These are phyloP conservation scores for Cystofilobasidium bisporidii DNA, from an alignment of 768 basidiomycete species.

Conservation along the genomic window DNA sequence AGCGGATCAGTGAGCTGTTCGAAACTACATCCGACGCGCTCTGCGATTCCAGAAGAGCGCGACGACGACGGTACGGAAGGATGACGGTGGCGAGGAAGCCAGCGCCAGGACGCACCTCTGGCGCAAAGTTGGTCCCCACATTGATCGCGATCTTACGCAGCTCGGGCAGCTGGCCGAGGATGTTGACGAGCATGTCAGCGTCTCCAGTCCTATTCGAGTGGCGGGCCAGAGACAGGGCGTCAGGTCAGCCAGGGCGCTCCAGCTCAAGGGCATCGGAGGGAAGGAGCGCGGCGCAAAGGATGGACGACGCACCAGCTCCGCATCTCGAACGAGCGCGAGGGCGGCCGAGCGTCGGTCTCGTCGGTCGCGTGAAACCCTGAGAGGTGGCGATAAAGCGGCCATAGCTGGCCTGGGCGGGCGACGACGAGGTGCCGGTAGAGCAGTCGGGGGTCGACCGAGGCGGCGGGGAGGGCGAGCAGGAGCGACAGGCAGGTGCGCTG, in stretches of 20 bases:
- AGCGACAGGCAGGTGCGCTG: slow-evolving; percentile 25
- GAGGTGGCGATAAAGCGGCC: background rate
- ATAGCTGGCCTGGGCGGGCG: slow-evolving; percentile 3
- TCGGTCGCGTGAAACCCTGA: background rate
- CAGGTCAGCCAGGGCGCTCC: too few relatives aligned
- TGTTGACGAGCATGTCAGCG: slow-evolving; percentile 61
- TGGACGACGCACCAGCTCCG: slow-evolving; percentile 14
- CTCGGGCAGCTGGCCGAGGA: slow-evolving; percentile 3
- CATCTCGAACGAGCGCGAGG: slow-evolving; percentile 19
- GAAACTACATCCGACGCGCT: too few relatives aligned
- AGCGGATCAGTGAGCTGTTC: too few relatives aligned
- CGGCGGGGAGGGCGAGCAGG: slow-evolving; percentile 16
- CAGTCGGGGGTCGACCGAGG: slow-evolving; percentile 5
- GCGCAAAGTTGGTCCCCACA: slow-evolving; percentile 69
- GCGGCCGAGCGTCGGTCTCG: background rate
- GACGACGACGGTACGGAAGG: too few relatives aligned
- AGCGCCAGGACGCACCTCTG: slow-evolving; percentile 52
- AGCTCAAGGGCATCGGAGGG: too few relatives aligned
- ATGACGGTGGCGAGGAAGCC: too few relatives aligned
- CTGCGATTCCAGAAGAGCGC: too few relatives aligned
- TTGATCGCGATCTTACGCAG: slow-evolving; percentile 47
- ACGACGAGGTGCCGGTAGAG: slow-evolving; percentile 24
- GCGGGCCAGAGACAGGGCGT: background rate
- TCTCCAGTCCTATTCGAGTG: slow-evolving; percentile 57
- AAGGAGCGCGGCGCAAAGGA: too few relatives aligned